These are phyloP conservation scores for Hippophae rhamnoides DNA, from an alignment of 306 rosid genomes.

Conservation along the genomic window DNA sequence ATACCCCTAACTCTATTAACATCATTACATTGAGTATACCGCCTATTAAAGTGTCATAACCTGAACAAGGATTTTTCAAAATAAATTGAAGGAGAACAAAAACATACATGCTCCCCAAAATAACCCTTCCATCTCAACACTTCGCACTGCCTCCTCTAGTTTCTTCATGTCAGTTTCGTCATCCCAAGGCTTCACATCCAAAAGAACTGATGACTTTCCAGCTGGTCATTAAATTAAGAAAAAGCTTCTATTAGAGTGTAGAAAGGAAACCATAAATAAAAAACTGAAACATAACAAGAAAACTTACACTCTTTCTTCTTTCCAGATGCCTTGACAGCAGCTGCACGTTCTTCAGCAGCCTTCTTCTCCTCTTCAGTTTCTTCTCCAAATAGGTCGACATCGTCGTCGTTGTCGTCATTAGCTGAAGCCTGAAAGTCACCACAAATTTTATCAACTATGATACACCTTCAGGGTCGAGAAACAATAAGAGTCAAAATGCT, in stretches of 20 bases:
- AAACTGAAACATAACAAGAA: neutral
- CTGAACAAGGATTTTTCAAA: no score
- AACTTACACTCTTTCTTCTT: conserved; percentile 88
- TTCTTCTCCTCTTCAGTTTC: conserved; percentile 98
- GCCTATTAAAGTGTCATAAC: no score
- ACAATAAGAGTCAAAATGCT: no score
- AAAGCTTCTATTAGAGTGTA: conserved; percentile 1
- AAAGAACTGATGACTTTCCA: conserved; percentile 84
- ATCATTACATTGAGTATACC: no score
- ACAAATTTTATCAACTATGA: conserved; percentile 8
- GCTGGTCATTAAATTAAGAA: conserved; percentile 24
- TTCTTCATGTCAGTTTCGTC: conserved; percentile 96
- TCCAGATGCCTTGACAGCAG: conserved; percentile 62
- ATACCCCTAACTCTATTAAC: no score
- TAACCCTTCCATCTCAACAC: conserved; percentile 68
- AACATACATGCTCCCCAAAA: conserved; percentile 92
- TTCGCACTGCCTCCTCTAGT: conserved; percentile 89
- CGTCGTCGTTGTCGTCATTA: conserved; percentile 54
- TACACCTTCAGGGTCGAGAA: neutral
- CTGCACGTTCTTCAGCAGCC: conserved; percentile 90
- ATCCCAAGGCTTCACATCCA: conserved; percentile 99
- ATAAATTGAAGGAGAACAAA: neutral
- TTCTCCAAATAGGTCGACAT: conserved; percentile 88
- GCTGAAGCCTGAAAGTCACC: conserved; percentile 43
- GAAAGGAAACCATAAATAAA: neutral